These are phyloP conservation scores for Picochlorum sp. DNA, from an alignment of 139 green algal genomes.

Conservation along the genomic window DNA sequence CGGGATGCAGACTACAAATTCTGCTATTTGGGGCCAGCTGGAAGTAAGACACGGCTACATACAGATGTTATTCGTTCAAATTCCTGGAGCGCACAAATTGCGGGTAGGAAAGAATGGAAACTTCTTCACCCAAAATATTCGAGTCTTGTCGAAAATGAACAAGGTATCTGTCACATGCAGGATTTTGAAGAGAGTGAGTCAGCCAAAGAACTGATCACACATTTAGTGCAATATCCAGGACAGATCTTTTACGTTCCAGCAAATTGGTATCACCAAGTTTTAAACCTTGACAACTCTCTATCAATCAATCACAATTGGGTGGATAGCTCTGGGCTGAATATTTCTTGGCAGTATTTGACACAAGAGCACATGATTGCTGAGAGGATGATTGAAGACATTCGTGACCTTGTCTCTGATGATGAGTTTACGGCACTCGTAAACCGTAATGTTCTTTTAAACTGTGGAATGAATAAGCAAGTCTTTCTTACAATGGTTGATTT, in stretches of 20 bases:
- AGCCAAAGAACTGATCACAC: conserved; percentile 22
- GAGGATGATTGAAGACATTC: conserved; percentile 56
- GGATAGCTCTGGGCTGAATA: conserved; percentile 56
- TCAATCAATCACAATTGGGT: conserved; percentile 86
- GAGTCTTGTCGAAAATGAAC: conserved; percentile 38
- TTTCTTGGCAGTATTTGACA: conserved; percentile 40
- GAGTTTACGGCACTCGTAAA: conserved; percentile 72
- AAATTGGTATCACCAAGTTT: conserved; percentile 74
- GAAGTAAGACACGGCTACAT: conserved; percentile 72
- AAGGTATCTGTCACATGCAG: neutral
- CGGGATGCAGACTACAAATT: conserved; percentile 63
- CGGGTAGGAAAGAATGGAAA: conserved; percentile 60
- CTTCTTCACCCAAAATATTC: conserved; percentile 59
- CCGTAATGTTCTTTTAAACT: conserved; percentile 51
- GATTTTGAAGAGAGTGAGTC: conserved; percentile 6
- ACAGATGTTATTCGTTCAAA: conserved; percentile 77
- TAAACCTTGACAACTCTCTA: conserved; percentile 66
- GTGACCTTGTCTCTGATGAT: conserved; percentile 11
- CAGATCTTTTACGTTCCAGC: conserved; percentile 87
- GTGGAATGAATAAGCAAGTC: conserved; percentile 35
- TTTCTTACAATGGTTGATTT: neutral
- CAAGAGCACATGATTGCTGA: conserved; percentile 34
- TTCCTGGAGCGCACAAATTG: conserved; percentile 75
- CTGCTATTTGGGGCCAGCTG: conserved; percentile 73
- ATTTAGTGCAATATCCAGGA: conserved; percentile 53